Evolutionary conservation across 1,284 basidiomycete species (phyloP).

Genomic region (Volvariella surrecta): DNA sequence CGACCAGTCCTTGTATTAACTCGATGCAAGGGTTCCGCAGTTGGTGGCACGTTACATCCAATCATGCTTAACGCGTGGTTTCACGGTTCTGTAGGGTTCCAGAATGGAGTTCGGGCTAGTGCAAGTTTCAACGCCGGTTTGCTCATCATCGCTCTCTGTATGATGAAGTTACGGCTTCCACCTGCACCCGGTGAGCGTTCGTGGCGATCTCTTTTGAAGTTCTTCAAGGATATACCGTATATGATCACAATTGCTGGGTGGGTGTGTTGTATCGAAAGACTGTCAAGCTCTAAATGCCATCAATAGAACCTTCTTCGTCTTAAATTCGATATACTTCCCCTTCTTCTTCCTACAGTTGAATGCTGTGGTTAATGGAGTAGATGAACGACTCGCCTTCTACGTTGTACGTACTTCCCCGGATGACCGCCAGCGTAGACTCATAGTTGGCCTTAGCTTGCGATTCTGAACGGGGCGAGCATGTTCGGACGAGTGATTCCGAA

Average conservation of each 20-base stretch:
- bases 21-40: slow-evolving; percentile 23
- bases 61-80: slow-evolving; percentile 38
- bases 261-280: slow-evolving; percentile 4
- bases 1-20: not conserved
- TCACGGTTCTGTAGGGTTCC: slow-evolving; percentile 31
- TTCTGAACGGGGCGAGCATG: slow-evolving; percentile 33
- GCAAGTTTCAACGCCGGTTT: slow-evolving; percentile 25
- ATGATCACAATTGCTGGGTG: slow-evolving; percentile 26
- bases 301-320: slow-evolving; percentile 22
- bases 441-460: slow-evolving; percentile 24
- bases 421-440: not conserved
- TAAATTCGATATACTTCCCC: slow-evolving; percentile 32
- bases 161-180: slow-evolving; percentile 27
- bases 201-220: slow-evolving; percentile 6
- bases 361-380: slow-evolving; percentile 29
- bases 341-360: slow-evolving; percentile 37
- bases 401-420: slow-evolving; percentile 17
- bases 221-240: slow-evolving; percentile 26
- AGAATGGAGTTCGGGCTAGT: slow-evolving; percentile 32
- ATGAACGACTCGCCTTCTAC: slow-evolving; percentile 29
- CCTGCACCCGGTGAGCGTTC: too few species aligned
- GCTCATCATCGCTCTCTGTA: slow-evolving; percentile 24
- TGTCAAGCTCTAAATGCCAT: slow-evolving; percentile 1
- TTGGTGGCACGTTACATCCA: slow-evolving; percentile 40
- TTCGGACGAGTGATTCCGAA: slow-evolving; percentile 31